Evolutionary conservation across 345 rosid species (phyloP).

Genomic region (thale cress (Arabidopsis thaliana)): DNA sequence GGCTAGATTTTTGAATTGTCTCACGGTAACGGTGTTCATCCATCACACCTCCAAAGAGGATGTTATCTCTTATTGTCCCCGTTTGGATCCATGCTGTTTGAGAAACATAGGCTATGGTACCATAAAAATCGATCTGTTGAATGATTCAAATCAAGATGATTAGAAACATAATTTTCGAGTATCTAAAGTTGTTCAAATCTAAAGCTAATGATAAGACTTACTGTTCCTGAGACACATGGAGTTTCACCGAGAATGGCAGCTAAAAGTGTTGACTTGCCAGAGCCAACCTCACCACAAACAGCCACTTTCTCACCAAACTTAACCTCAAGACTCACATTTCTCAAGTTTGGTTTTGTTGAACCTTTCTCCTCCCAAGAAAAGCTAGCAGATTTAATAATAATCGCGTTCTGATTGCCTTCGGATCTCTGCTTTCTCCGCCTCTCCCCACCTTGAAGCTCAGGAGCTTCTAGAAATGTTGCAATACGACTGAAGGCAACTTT

Average conservation of each 20-base stretch:
- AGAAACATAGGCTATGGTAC: constrained; percentile 88
- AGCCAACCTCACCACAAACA: constrained; percentile 95
- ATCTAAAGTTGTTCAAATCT: background rate
- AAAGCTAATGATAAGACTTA: constrained; percentile 45
- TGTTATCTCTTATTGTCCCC: constrained; percentile 82
- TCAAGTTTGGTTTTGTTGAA: constrained; percentile 60
- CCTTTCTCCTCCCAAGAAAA: constrained; percentile 83
- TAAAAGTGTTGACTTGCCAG: constrained; percentile 92
- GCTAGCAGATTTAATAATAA: constrained; percentile 61
- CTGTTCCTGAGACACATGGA: constrained; percentile 68
- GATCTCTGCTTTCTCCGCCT: constrained; percentile 47
- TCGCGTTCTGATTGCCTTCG: constrained; percentile 41
- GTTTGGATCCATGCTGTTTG: constrained; percentile 98
- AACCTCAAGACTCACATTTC: constrained; percentile 63
- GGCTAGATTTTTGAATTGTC: constrained; percentile 75
- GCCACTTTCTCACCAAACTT: constrained; percentile 77
- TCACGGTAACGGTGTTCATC: constrained; percentile 69
- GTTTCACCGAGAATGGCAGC: constrained; percentile 94
- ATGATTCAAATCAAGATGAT: constrained; percentile 1
- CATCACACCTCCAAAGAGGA: constrained; percentile 80
- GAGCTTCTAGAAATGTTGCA: constrained; percentile 79
- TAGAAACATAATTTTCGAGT: constrained; percentile 1
- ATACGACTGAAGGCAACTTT: constrained; percentile 86
- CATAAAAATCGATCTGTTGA: constrained; percentile 70
- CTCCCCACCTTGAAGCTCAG: constrained; percentile 72